A percentile compares a stretch with the other conserved stretches of the same genome.
Evolutionary conservation across 1,284 basidiomycete genomes (phyloP).

Genomic region (Malassezia sympodialis): DNA sequence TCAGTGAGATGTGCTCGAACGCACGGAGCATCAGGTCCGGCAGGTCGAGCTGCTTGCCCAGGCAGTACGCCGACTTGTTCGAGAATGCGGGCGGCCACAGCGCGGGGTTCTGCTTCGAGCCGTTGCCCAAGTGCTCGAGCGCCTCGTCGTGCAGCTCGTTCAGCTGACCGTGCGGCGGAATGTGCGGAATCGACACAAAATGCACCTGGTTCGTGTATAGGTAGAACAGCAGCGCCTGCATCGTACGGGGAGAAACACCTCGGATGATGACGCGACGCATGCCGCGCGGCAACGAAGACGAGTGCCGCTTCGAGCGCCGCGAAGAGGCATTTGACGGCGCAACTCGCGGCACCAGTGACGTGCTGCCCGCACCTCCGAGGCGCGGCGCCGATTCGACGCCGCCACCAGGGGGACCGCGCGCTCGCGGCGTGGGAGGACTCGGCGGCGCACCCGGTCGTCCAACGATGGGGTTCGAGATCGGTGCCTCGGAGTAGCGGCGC

Average conservation of each 20-base stretch:
- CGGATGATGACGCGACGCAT: constrained; percentile 18
- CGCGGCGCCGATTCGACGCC: neutral
- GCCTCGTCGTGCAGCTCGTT: constrained; percentile 16
- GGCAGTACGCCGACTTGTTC: constrained; percentile 29
- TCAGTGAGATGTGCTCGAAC: constrained; percentile 26
- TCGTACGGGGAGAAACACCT: constrained; percentile 25
- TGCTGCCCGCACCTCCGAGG: neutral
- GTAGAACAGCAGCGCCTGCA: constrained; percentile 33
- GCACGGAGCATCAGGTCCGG: constrained; percentile 25
- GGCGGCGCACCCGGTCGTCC: neutral
- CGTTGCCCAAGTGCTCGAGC: constrained; percentile 13
- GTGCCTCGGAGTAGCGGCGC: constrained; percentile 6
- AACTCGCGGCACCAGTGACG: neutral
- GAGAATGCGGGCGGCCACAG: constrained; percentile 28
- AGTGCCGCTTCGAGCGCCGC: neutral
- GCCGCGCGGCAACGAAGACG: neutral
- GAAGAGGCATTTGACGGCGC: neutral
- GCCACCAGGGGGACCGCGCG: neutral
- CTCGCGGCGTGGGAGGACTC: neutral
- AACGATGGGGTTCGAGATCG: neutral
- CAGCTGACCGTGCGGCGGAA: constrained; percentile 15
- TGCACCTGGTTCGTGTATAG: constrained; percentile 33
- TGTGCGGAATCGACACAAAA: constrained; percentile 19
- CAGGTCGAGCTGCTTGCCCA: constrained; percentile 29
- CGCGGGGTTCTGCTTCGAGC: constrained; percentile 19